Evolutionary conservation across 768 basidiomycete genomes (phyloP).

Genomic region (Neoboletus brunneissimus): DNA sequence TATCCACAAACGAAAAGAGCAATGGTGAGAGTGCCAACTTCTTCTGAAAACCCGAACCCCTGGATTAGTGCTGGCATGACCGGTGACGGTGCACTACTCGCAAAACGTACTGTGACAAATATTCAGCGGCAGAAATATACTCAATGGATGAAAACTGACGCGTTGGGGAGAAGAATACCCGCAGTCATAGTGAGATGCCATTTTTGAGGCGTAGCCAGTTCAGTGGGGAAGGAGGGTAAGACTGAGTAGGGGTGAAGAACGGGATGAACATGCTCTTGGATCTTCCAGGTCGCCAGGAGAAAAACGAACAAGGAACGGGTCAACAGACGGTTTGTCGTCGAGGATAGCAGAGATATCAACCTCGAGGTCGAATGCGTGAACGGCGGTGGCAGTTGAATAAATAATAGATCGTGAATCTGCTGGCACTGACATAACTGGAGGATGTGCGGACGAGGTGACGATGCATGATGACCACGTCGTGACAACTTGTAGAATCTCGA

Average conservation of each 20-base stretch:
- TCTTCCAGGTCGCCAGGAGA: constrained; percentile 40
- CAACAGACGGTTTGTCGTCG: constrained; percentile 14
- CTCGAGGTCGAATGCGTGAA: constrained; percentile 14
- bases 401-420: constrained; percentile 15
- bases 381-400: constrained; percentile 11
- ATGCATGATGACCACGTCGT: not conserved
- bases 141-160: constrained; percentile 34
- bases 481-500: constrained; percentile 9
- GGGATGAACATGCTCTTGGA: constrained; percentile 40
- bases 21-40: constrained; percentile 52
- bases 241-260: not conserved
- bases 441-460: not conserved
- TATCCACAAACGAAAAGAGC: constrained; percentile 71
- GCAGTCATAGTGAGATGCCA: constrained; percentile 53
- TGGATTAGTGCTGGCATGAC: constrained; percentile 43
- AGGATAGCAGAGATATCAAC: constrained; percentile 3
- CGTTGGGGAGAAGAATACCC: constrained; percentile 52
- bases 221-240: constrained; percentile 30
- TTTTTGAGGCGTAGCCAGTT: constrained; percentile 46
- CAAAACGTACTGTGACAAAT: constrained; percentile 48
- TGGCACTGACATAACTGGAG: constrained; percentile 9
- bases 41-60: constrained; percentile 48
- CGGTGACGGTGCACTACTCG: constrained; percentile 57
- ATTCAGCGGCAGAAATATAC: not conserved
- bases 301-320: constrained; percentile 34